These are phyloP conservation scores for Porogramme epimiltina DNA, from an alignment of 1,284 basidiomycete genomes.

Conservation along the genomic window DNA sequence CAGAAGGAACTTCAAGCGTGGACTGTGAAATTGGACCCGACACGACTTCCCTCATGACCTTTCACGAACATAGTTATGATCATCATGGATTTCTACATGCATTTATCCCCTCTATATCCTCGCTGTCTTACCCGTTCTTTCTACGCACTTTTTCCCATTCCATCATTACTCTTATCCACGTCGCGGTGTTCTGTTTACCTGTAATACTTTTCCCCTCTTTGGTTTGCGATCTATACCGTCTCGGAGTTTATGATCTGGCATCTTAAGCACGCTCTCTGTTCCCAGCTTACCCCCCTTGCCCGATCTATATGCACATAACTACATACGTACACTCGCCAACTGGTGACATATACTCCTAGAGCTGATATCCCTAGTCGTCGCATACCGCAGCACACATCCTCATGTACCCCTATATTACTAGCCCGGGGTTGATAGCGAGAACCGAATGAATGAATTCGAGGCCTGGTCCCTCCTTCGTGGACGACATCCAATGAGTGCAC, in stretches of 20 bases:
- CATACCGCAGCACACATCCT: conserved; percentile 22
- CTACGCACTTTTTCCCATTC: conserved; percentile 1
- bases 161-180: conserved; percentile 5
- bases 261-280: neutral
- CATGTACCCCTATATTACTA: conserved; percentile 25
- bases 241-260: conserved; percentile 8
- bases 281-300: neutral
- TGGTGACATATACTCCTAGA: conserved; percentile 25
- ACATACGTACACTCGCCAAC: conserved; percentile 13
- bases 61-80: conserved; percentile 13
- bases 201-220: conserved; percentile 8
- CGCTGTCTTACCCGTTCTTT: neutral
- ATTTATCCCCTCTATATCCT: conserved; percentile 6
- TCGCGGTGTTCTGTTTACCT: conserved; percentile 19
- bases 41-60: conserved; percentile 42
- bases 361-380: conserved; percentile 29
- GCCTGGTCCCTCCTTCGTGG: neutral
- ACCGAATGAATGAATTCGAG: conserved; percentile 17
- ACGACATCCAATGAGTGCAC: too few relatives aligned
- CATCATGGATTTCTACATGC: conserved; percentile 8
- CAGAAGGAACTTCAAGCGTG: conserved; percentile 82
- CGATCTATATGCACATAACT: conserved; percentile 16
- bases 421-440: conserved; percentile 13
- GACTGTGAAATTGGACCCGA: conserved; percentile 82
- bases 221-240: neutral